Evolutionary conservation across 331 rosid genomes (phyloP).

Genomic region (Stylosanthes scabra): DNA sequence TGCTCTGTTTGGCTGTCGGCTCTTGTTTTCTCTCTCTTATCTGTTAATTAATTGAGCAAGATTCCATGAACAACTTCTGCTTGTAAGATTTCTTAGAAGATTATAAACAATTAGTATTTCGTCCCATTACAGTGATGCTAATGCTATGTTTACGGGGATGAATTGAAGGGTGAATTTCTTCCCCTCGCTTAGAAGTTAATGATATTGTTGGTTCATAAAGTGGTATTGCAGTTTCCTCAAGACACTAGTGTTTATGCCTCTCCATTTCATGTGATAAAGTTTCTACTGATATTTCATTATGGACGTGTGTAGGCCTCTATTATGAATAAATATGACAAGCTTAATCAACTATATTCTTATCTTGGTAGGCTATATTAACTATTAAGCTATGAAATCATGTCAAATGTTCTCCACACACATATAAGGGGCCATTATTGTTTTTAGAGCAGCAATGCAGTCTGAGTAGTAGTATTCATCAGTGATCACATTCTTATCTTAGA

Average conservation of each 20-base stretch:
- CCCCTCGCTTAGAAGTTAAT: not conserved
- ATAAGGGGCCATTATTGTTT: not conserved
- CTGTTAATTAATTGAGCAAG: slow-evolving; percentile 22
- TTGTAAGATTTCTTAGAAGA: slow-evolving; percentile 4
- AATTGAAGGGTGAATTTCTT: not conserved
- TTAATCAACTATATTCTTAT: not conserved
- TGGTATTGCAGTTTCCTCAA: not conserved
- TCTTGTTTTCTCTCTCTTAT: not conserved
- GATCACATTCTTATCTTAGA: not conserved
- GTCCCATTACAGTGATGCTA: not conserved
- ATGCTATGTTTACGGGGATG: slow-evolving; percentile 6
- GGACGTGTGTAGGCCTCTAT: slow-evolving; percentile 3
- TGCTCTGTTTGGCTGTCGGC: slow-evolving; percentile 35
- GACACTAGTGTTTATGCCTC: not conserved
- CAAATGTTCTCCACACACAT: not conserved
- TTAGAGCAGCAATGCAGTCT: not conserved
- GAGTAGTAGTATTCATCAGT: not conserved
- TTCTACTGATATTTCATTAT: slow-evolving; percentile 24
- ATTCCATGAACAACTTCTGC: not conserved
- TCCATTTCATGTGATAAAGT: slow-evolving; percentile 10
- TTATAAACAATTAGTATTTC: not conserved
- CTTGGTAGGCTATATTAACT: slow-evolving; percentile 13
- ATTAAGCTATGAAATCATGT: slow-evolving; percentile 27
- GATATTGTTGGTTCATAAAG: not conserved
- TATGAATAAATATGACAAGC: slow-evolving; percentile 16